These are phyloP conservation scores for Baorangia bicolor DNA, from an alignment of 768 basidiomycete species.

Conservation along the genomic window DNA sequence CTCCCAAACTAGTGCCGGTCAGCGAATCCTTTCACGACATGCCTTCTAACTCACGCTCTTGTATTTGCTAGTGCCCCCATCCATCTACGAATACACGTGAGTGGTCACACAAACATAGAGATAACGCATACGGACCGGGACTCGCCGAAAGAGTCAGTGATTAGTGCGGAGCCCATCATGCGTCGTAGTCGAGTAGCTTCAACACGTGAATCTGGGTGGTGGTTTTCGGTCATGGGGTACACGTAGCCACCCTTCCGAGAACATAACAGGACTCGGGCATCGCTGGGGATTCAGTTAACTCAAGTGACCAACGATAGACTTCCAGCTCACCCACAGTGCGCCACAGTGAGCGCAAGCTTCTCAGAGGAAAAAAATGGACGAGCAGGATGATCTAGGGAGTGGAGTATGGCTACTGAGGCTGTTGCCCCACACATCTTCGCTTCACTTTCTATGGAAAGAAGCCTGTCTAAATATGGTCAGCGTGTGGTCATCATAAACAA, in stretches of 20 bases:
- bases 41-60: conserved; percentile 56
- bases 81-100: conserved; percentile 54
- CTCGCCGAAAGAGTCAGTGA: conserved; percentile 95
- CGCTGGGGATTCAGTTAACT: conserved; percentile 45
- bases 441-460: conserved; percentile 63
- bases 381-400: conserved; percentile 79
- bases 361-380: conserved; percentile 82
- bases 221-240: conserved; percentile 88
- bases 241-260: conserved; percentile 69
- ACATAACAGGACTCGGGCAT: conserved; percentile 86
- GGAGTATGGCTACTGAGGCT: conserved; percentile 87
- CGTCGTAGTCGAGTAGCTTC: conserved; percentile 83
- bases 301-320: background rate
- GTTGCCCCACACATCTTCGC: conserved; percentile 85
- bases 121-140: conserved; percentile 51
- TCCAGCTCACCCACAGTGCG: conserved; percentile 79
- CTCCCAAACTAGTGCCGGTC: conserved; percentile 63
- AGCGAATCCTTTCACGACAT: background rate
- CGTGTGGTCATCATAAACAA: conserved; percentile 1
- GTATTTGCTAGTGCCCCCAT: conserved; percentile 96
- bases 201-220: conserved; percentile 89
- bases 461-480: conserved; percentile 52
- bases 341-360: conserved; percentile 77
- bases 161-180: conserved; percentile 86
- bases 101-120: background rate